Percentiles rank a stretch among this genome's conserved stretches.
Conservation (phyloP, 148 eudicot genomes). For the Amaranthus palmeri region DNA sequence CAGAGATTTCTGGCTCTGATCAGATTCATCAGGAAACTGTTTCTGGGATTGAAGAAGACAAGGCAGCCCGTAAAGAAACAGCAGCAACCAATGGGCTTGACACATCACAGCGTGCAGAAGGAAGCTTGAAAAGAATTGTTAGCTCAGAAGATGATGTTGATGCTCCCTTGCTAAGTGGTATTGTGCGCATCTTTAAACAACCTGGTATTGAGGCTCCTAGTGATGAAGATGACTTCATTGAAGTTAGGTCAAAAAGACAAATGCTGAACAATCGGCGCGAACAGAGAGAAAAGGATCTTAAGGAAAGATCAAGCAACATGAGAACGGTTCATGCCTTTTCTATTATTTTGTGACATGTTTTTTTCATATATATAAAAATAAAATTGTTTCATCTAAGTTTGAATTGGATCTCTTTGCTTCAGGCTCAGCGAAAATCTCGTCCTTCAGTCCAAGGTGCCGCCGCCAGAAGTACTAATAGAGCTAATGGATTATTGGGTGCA, state of each 20-base stretch:
- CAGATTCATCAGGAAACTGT: slow-evolving; percentile 30
- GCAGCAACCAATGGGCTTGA: slow-evolving; percentile 24
- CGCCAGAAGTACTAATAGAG: slow-evolving; percentile 33
- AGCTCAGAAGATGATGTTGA: slow-evolving; percentile 69
- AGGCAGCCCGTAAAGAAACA: slow-evolving; percentile 31
- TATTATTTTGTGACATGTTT: slow-evolving; percentile 3
- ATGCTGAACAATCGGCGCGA: slow-evolving; percentile 97
- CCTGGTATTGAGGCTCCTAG: slow-evolving; percentile 93
- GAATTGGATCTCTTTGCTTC: slow-evolving; percentile 12
- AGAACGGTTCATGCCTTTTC: slow-evolving; percentile 47
- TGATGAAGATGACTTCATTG: slow-evolving; percentile 94
- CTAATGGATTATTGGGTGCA: slow-evolving; percentile 25
- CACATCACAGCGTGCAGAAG: slow-evolving; percentile 39
- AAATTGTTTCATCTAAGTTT: background rate
- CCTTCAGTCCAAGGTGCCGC: slow-evolving; percentile 33
- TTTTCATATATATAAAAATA: background rate
- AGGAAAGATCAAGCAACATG: slow-evolving; percentile 60
- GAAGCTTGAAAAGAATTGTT: slow-evolving; percentile 58
- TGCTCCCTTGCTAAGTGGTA: slow-evolving; percentile 90
- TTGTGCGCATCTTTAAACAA: slow-evolving; percentile 74
- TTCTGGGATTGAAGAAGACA: slow-evolving; percentile 30
- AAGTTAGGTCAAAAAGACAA: slow-evolving; percentile 98
- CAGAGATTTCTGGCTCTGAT: slow-evolving; percentile 32
- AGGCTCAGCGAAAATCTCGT: slow-evolving; percentile 58
- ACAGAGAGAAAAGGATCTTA: slow-evolving; percentile 87